Evolutionary conservation across 75 land plant species (phyloP), one percentile per base, ranked within the genome.

Genomic region (Cupressus sempervirens): DNA sequence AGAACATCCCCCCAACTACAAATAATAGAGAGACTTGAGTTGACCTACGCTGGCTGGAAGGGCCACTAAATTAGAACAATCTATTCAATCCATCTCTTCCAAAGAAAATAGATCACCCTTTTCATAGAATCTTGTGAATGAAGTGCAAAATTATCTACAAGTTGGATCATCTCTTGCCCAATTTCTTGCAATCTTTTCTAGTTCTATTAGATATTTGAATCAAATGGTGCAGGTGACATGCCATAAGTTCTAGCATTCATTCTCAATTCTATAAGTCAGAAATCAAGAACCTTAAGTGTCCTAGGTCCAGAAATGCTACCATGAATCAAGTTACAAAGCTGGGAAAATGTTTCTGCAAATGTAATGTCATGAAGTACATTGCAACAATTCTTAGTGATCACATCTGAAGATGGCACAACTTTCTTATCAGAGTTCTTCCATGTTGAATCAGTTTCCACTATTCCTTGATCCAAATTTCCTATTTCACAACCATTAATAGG

Each of bases 161-260:
- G n/a, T n/a, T n/a, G n/a, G n/a, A n/a, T n/a, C n/a, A n/a, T n/a
- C n/a, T n/a, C n/a, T n/a, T n/a, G n/a, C n/a, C n/a, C n/a, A n/a
- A n/a, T n/a, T n/a, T n/a, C n/a, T n/a, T n/a, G n/a, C n/a, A n/a
- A n/a, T n/a, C n/a, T n/a, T n/a, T n/a, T n/a, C n/a, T n/a, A n/a
- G n/a, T n/a, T n/a, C 90, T 89, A 84, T 72, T 87, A 83, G 77
- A 89, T 74, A 88, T 89, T 89, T 84, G 89, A 86, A 80, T 65
- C 86, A 85, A 89, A 89, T 54, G 84, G 84, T 46, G 85, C 86
- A 43, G 90, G 90, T 9, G 86, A 88, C 36, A 62, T 56, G 53
- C 90, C 90, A 82, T 89, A 89, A 16, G 89, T 83, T 45, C 90
- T 89, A 72, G 89, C 89, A n/a, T 83, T 85, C 73, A 89, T 86